Evolutionary conservation across 2,329 filamentous ascomycete species (phyloP).

Genomic region (Cryphonectria nitschkei): DNA sequence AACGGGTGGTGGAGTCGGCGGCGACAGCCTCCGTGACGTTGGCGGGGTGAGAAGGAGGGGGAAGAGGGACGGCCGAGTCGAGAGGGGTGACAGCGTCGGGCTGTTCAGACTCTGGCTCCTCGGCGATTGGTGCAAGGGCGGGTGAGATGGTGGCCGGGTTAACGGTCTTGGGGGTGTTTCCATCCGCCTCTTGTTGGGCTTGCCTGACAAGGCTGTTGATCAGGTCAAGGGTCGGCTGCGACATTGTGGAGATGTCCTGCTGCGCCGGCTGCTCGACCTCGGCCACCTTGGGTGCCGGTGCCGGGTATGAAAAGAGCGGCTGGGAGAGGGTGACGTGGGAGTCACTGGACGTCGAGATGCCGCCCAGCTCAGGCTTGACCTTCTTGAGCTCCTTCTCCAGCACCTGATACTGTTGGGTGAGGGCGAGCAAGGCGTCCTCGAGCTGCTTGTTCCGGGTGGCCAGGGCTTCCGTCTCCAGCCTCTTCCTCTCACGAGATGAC

Average conservation of each 20-base stretch:
- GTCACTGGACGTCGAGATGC: constrained; percentile 45
- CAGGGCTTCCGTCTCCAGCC: constrained; percentile 83
- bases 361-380: constrained; percentile 49
- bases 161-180: constrained; percentile 47
- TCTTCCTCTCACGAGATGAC: constrained; percentile 93
- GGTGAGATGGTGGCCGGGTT: constrained; percentile 66
- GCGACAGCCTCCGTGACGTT: constrained; percentile 34
- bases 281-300: constrained; percentile 14
- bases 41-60: constrained; percentile 23
- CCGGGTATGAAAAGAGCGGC: constrained; percentile 52
- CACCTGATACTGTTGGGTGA: constrained; percentile 56
- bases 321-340: constrained; percentile 62
- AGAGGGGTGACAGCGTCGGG: constrained; percentile 36
- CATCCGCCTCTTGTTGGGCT: constrained; percentile 43
- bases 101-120: constrained; percentile 40
- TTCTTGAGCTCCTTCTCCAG: constrained; percentile 55
- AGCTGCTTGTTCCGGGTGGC: constrained; percentile 75
- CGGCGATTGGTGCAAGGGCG: constrained; percentile 55
- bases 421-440: constrained; percentile 63
- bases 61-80: constrained; percentile 31
- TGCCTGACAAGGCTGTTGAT: constrained; percentile 49
- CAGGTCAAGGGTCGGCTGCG: constrained; percentile 33
- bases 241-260: constrained; percentile 10
- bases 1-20: constrained; percentile 67
- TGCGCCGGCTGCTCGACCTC: background rate